These are phyloP conservation scores for Penicillium hesseltinei DNA, from an alignment of 2,329 filamentous ascomycete species.

Conservation along the genomic window DNA sequence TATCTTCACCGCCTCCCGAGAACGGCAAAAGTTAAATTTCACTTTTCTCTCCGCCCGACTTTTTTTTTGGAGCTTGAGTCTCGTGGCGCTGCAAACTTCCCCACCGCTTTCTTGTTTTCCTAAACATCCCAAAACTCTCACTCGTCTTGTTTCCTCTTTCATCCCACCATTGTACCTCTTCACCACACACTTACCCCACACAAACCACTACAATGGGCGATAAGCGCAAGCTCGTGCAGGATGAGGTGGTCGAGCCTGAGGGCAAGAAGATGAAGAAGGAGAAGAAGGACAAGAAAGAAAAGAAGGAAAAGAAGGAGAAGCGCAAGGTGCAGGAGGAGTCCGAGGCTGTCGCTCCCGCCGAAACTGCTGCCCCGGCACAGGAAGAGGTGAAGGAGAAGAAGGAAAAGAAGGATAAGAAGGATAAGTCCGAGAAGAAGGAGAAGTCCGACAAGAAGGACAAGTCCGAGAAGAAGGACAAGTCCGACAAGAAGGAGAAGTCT, in stretches of 20 bases:
- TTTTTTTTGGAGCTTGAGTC: conserved; percentile 26
- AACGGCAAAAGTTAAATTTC: conserved; percentile 34
- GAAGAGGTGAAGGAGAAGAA: conserved; percentile 22
- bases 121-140: not conserved
- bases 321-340: conserved; percentile 11
- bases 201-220: conserved; percentile 32
- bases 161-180: not conserved
- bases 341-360: not conserved
- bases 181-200: not conserved
- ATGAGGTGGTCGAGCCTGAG: conserved; percentile 29
- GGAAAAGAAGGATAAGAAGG: conserved; percentile 10
- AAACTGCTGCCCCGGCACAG: conserved; percentile 5
- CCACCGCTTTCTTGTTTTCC: not conserved
- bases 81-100: conserved; percentile 2
- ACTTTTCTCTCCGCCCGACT: conserved; percentile 23
- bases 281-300: conserved; percentile 26
- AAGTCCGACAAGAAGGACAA: conserved; percentile 19
- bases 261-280: conserved; percentile 38
- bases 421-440: conserved; percentile 7
- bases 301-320: conserved; percentile 21
- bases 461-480: conserved; percentile 11
- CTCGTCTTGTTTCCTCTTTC: not conserved
- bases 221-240: conserved; percentile 41
- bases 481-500: not conserved
- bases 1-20: conserved; percentile 25